phyloP scores from a whole-genome alignment of 495 filamentous ascomycete species.

The Chlorociboria aeruginascens region DNA sequence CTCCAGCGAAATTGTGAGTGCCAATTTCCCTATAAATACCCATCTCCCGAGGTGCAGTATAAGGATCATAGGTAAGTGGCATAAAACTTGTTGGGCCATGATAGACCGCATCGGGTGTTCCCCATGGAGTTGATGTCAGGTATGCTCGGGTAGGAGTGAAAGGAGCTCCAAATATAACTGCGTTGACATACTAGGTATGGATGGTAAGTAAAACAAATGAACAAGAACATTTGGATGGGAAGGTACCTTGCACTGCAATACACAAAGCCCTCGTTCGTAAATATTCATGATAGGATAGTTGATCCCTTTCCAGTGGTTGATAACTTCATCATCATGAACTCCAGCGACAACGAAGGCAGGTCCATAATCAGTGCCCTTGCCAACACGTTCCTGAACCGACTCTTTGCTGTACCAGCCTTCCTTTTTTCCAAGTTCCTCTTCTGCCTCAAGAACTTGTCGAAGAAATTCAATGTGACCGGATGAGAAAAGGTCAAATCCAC shows the following conservation, averaged over 20 bases:
- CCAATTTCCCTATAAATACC: conserved; percentile 66
- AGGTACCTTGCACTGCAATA: conserved; percentile 80
- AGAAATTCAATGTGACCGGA: conserved; percentile 95
- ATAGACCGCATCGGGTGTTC: conserved; percentile 72
- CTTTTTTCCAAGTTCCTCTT: conserved; percentile 50
- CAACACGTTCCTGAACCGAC: conserved; percentile 44
- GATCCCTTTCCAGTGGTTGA: conserved; percentile 89
- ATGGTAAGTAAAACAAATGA: conserved; percentile 2
- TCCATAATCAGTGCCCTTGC: conserved; percentile 58
- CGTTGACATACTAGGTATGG: conserved; percentile 60
- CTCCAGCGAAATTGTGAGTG: conserved; percentile 64
- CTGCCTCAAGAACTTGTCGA: conserved; percentile 53
- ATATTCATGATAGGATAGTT: conserved; percentile 99
- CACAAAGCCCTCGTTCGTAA: conserved; percentile 89
- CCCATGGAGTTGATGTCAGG: conserved; percentile 60
- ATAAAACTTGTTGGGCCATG: conserved; percentile 92
- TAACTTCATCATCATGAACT: conserved; percentile 85
- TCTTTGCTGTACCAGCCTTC: conserved; percentile 64
- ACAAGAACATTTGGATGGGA: neutral
- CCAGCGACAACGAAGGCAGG: conserved; percentile 82
- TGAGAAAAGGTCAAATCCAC: conserved; percentile 94
- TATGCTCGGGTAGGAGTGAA: conserved; percentile 70
- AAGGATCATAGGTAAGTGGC: conserved; percentile 76
- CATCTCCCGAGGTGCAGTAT: conserved; percentile 62
- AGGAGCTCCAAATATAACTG: conserved; percentile 79